Base-by-base conservation (phyloP, 345 rosid species). In the Punica granatum region DNA sequence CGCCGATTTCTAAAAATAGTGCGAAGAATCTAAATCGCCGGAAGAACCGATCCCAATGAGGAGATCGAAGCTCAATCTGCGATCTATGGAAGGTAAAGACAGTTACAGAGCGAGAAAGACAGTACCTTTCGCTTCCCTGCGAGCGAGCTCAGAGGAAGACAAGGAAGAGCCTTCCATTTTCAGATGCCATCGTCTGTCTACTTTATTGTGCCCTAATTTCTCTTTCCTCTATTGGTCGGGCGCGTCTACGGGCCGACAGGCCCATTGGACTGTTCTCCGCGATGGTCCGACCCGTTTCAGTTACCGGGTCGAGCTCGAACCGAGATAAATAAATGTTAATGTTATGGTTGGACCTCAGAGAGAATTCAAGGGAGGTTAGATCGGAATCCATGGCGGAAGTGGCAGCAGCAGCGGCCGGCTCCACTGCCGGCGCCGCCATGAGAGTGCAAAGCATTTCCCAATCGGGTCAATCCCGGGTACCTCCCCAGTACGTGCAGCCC, bases 401-500 rank as follows among this genome's bases (percentile, higher is more conserved):
- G 72, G 85, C 73, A 34, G 70, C 77, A 46, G 46, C 61, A 48
- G 36, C 60, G 32, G 61, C 61, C 1, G 58, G 58, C 16, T 13
- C 33, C 61, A 25, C 60, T 26, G 60, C 30, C 28, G 31, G 31
- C 59, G 30, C 71, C 64, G 64, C 56, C 58, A 65, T 61, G 21
- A 87, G 92, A 67, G 96, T 92, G 15, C 95, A 92, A 67, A 43
- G 42, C 35, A 63, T 92, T 51, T 59, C 84, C 21, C 83, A 81
- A 58, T 68, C 78, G 7, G 78, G 83, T 64, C 74, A 67, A 21
- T 62, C 79, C 23, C 79, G 82, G 21, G 90, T 92, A 19, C 98
- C 95, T 42, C 70, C 77, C 34, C 85, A 77, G 36, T 92, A 86
- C 74, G 80, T 92, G 65, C 98, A 92, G 65, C 88, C 90, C 19